phyloP scores from a whole-genome alignment of 208 protist species.

The Crithidia acanthocephali region DNA sequence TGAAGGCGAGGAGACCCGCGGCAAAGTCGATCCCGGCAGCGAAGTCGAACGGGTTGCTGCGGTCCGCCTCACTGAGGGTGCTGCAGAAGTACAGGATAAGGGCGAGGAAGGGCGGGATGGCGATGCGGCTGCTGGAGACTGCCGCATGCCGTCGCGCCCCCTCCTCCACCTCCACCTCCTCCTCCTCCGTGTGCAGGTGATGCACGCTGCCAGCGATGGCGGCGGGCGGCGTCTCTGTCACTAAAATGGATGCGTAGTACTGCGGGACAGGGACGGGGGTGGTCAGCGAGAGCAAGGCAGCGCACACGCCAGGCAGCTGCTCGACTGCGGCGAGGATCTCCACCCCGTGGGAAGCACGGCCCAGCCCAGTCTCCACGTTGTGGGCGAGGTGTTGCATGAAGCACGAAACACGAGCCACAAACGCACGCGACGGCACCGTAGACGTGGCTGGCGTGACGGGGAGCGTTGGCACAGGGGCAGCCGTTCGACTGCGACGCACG shows the following conservation, averaged over 20 bases:
- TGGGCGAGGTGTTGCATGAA: conserved; percentile 29
- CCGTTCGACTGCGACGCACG: conserved; percentile 2
- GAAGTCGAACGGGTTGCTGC: conserved; percentile 23
- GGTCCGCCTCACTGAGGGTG: conserved; percentile 26
- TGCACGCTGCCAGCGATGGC: background rate
- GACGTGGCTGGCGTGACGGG: background rate
- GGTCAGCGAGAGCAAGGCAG: conserved; percentile 19
- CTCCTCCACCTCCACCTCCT: conserved; percentile 1
- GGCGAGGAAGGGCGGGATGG: conserved; percentile 47
- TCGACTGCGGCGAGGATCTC: conserved; percentile 23
- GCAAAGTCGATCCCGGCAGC: conserved; percentile 33
- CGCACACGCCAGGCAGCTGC: conserved; percentile 38
- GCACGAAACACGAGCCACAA: conserved; percentile 23
- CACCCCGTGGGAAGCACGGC: conserved; percentile 24
- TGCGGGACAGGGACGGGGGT: conserved; percentile 14
- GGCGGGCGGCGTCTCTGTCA: background rate
- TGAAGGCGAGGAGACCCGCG: conserved; percentile 28
- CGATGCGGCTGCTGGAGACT: conserved; percentile 9
- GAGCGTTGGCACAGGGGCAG: background rate
- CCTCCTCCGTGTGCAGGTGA: no score
- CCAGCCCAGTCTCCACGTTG: conserved; percentile 8
- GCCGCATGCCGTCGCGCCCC: background rate
- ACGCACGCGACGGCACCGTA: conserved; percentile 6
- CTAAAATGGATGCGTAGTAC: conserved; percentile 22
- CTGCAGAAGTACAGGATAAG: conserved; percentile 45